phyloP scores from a whole-genome alignment of 768 basidiomycete genomes.

The Mycena rosella region DNA sequence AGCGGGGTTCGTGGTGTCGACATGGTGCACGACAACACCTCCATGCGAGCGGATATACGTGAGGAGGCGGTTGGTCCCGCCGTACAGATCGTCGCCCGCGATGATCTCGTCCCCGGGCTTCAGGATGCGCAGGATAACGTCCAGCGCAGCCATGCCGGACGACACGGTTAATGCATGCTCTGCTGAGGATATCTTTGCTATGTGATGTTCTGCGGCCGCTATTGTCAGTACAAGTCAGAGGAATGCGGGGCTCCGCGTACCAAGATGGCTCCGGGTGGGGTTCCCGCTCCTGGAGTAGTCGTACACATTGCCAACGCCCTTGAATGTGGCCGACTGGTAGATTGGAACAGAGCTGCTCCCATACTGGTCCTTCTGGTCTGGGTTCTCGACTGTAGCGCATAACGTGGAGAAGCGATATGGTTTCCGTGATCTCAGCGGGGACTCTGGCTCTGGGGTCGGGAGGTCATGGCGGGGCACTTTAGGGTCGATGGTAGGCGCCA shows the following conservation, averaged over 20 bases:
- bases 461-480: conserved; percentile 64
- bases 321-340: conserved; percentile 98
- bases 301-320: conserved; percentile 89
- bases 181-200: conserved; percentile 97
- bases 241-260: conserved; percentile 55
- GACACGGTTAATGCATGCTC: conserved; percentile 91
- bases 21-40: conserved; percentile 91
- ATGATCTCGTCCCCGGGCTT: conserved; percentile 97
- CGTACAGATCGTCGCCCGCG: conserved; percentile 97
- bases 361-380: conserved; percentile 93
- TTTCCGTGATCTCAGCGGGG: conserved; percentile 73
- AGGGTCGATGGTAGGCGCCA: conserved; percentile 50
- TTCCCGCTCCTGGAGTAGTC: conserved; percentile 97
- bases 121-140: conserved; percentile 92
- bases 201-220: conserved; percentile 83
- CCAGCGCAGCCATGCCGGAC: conserved; percentile 98
- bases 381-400: conserved; percentile 93
- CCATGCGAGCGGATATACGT: conserved; percentile 89
- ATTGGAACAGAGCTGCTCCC: conserved; percentile 96
- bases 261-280: conserved; percentile 94
- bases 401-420: conserved; percentile 92
- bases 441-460: conserved; percentile 87
- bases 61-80: conserved; percentile 96
- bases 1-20: conserved; percentile 87
- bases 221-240: conserved; percentile 11